phyloP scores from a whole-genome alignment of 331 rosid species.

The Quercus lobata region DNA sequence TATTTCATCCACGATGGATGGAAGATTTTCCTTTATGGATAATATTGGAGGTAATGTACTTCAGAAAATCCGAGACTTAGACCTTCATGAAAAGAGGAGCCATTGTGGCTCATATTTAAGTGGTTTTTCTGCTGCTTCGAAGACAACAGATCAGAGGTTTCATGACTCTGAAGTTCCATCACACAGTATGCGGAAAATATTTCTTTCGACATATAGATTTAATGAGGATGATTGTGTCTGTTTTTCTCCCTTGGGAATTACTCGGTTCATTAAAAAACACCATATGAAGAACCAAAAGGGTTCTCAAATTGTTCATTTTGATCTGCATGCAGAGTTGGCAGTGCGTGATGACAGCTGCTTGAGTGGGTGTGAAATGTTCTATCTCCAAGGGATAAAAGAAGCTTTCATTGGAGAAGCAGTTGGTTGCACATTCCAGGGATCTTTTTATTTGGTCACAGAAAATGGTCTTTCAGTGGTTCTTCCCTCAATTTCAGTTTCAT shows the following conservation, averaged over 20 bases:
- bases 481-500: constrained; percentile 64
- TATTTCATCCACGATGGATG: constrained; percentile 23
- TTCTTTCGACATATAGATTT: constrained; percentile 55
- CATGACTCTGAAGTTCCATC: constrained; percentile 38
- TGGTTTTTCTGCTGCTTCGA: constrained; percentile 51
- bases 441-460: constrained; percentile 77
- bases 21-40: constrained; percentile 27
- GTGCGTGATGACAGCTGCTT: constrained; percentile 59
- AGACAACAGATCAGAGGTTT: constrained; percentile 32
- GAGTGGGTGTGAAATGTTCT: constrained; percentile 35
- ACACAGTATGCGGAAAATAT: constrained; percentile 54
- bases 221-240: constrained; percentile 57
- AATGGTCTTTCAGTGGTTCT: constrained; percentile 72
- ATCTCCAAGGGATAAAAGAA: constrained; percentile 47
- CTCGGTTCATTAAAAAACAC: constrained; percentile 52
- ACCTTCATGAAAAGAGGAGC: constrained; percentile 31
- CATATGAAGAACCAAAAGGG: constrained; percentile 32
- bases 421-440: constrained; percentile 81
- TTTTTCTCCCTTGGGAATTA: constrained; percentile 81
- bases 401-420: constrained; percentile 63
- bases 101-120: constrained; percentile 38
- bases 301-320: constrained; percentile 62
- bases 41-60: constrained; percentile 25
- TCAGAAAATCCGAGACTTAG: constrained; percentile 28
- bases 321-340: constrained; percentile 50